A percentile compares a stretch with the other conserved stretches of the same genome.
These are phyloP conservation scores for Porphyrellus sp. DNA, from an alignment of 1,284 basidiomycete species.

Conservation along the genomic window DNA sequence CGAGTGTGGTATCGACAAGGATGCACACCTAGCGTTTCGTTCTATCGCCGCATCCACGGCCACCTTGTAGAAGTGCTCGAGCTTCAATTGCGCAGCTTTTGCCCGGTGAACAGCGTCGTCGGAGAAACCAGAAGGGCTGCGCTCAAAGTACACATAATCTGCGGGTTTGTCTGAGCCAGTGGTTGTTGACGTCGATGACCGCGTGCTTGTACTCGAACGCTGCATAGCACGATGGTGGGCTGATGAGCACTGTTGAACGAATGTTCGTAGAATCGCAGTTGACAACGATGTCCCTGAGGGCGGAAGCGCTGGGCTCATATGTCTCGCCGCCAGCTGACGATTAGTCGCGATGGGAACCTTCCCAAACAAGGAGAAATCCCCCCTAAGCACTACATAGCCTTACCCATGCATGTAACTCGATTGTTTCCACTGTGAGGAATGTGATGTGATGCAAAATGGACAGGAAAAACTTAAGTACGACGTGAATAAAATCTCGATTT, in stretches of 20 bases:
- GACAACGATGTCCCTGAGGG: no score
- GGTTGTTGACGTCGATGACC: constrained; percentile 26
- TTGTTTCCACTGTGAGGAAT: no score
- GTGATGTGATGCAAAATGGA: constrained; percentile 4
- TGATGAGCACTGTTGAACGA: background rate
- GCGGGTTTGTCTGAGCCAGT: constrained; percentile 31
- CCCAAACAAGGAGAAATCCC: background rate
- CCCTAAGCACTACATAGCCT: constrained; percentile 3
- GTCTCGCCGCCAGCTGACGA: background rate
- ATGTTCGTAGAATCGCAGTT: background rate
- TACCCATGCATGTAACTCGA: no score
- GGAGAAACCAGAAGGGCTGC: constrained; percentile 66
- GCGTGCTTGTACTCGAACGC: constrained; percentile 32
- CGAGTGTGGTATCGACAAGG: background rate
- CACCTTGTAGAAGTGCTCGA: constrained; percentile 91
- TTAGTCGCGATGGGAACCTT: constrained; percentile 24
- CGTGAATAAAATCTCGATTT: background rate
- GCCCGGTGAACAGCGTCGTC: constrained; percentile 77
- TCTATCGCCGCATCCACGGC: constrained; percentile 90
- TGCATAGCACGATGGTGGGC: constrained; percentile 19
- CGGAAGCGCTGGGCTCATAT: background rate
- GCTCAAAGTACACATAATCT: constrained; percentile 85
- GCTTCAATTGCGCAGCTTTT: constrained; percentile 84
- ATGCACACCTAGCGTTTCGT: constrained; percentile 72
- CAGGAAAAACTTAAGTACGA: background rate